Percentiles rank a stretch among this genome's conserved stretches.
These are phyloP conservation scores for Bacterosira constricta DNA, from an alignment of 108 stramenopile genomes.

Conservation along the genomic window DNA sequence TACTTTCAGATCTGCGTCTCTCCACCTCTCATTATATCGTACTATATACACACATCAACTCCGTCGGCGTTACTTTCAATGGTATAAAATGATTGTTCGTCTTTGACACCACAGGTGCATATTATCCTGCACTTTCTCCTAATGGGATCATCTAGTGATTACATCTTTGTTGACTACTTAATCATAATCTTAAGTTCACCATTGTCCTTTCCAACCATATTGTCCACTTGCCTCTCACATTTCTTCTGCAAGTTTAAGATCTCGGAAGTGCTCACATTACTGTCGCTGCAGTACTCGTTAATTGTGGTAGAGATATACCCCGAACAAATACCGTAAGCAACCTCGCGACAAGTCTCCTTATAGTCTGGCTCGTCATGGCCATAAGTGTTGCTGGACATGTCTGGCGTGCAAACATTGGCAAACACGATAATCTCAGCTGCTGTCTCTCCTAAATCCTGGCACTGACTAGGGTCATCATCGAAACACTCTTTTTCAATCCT, in stretches of 20 bases:
- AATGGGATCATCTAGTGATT: too few relatives aligned
- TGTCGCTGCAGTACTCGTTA: neutral
- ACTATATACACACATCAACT: too few relatives aligned
- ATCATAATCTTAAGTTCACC: too few relatives aligned
- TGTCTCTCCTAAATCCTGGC: neutral
- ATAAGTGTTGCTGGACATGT: neutral
- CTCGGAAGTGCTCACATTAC: neutral
- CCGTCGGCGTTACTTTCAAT: too few relatives aligned
- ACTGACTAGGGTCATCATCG: neutral
- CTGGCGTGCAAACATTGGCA: neutral
- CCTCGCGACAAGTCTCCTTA: neutral
- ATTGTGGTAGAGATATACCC: neutral
- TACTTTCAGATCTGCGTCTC: too few relatives aligned
- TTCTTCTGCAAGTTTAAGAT: neutral
- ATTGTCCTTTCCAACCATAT: neutral
- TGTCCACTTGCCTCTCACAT: neutral
- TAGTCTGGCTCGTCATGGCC: neutral
- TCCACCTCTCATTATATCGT: too few relatives aligned
- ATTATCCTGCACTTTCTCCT: too few relatives aligned
- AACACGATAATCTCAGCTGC: neutral
- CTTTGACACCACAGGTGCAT: too few relatives aligned
- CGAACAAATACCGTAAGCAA: neutral
- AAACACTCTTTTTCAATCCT: neutral
- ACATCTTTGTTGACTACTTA: too few relatives aligned
- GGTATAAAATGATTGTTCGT: too few relatives aligned